phyloP scores from a whole-genome alignment of 345 rosid species.

The Schrenkiella parvula region DNA sequence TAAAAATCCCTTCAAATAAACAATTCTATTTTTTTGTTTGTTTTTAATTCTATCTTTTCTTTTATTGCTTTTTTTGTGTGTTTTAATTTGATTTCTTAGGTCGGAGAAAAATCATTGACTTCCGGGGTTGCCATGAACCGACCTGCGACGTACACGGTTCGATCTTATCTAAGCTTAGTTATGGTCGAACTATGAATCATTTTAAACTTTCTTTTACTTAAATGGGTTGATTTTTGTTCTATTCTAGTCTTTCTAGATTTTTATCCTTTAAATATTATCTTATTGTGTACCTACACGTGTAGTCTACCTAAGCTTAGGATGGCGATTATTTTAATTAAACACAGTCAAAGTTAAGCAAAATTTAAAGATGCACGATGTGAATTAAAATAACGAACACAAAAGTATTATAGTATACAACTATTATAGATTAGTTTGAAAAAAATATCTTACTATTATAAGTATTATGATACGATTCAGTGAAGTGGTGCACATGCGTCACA shows the following conservation, averaged over 20 bases:
- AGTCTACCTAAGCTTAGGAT: background rate
- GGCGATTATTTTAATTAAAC: background rate
- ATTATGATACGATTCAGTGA: slow-evolving; percentile 6
- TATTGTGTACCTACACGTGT: background rate
- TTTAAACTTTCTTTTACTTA: background rate
- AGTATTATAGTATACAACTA: background rate
- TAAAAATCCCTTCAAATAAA: background rate
- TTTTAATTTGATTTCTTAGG: slow-evolving; percentile 16
- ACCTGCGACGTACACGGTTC: background rate
- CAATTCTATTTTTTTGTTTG: background rate
- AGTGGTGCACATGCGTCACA: slow-evolving; percentile 38
- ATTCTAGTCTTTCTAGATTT: background rate
- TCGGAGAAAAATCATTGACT: background rate
- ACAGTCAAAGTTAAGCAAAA: slow-evolving; percentile 10
- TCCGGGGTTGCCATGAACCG: slow-evolving; percentile 9
- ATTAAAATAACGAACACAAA: background rate
- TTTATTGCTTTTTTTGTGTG: background rate
- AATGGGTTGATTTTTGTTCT: background rate
- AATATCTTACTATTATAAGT: background rate
- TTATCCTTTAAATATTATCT: background rate
- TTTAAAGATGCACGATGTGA: slow-evolving; percentile 25
- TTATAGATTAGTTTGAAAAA: background rate
- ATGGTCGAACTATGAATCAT: background rate
- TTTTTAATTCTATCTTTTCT: too few relatives aligned
- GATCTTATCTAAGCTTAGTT: background rate